phyloP scores from a whole-genome alignment of 2,329 filamentous ascomycete genomes.

The Phyllosticta citribraziliensis region DNA sequence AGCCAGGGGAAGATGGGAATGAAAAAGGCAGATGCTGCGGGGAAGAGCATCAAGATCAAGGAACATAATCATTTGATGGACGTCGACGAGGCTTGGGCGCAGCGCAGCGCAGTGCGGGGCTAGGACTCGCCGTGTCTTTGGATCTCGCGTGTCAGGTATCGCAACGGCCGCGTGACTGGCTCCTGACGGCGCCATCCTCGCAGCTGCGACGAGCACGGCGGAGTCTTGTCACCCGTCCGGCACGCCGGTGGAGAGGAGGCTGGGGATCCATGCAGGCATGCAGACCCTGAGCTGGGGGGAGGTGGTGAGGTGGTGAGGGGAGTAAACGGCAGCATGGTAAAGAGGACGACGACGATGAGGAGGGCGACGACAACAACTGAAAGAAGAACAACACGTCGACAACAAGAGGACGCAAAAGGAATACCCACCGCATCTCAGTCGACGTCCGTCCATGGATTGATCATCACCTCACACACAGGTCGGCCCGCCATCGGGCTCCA shows the following conservation, averaged over 20 bases:
- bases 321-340: background rate
- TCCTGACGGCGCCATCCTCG: constrained; percentile 9
- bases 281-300: background rate
- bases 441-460: no score
- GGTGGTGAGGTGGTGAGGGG: background rate
- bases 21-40: background rate
- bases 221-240: background rate
- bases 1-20: background rate
- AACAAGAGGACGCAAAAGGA: no score
- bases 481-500: background rate
- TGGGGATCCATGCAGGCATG: background rate
- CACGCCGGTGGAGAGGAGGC: background rate
- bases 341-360: background rate
- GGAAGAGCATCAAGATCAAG: background rate
- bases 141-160: constrained; percentile 3
- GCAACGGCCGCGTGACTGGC: constrained; percentile 4
- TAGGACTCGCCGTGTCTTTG: constrained; percentile 1
- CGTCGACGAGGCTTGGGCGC: background rate
- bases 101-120: background rate
- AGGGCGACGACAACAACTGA: background rate
- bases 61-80: background rate
- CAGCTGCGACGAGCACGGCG: background rate
- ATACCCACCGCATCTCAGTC: no score
- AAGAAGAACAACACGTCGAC: background rate
- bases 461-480: background rate